Percentiles rank a stretch among this genome's conserved stretches.
phyloP scores from a whole-genome alignment of 352 stramenopile species.

The Pythium myriotylum region DNA sequence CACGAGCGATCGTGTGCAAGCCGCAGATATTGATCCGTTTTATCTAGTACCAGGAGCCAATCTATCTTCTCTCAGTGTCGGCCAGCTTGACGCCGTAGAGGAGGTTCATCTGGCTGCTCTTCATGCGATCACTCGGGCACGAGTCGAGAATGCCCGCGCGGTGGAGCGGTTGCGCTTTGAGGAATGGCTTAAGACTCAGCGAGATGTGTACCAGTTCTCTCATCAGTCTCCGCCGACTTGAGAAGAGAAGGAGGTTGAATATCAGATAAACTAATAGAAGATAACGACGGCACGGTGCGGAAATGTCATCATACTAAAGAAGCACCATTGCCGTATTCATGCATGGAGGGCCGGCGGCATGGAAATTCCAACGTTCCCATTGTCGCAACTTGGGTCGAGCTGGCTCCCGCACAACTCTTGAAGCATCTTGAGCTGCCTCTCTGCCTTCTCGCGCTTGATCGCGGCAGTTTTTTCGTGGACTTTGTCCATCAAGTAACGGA shows the following conservation, averaged over 20 bases:
- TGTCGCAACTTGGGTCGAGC: slow-evolving; percentile 7
- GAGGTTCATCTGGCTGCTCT: slow-evolving; percentile 58
- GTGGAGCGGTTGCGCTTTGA: slow-evolving; percentile 70
- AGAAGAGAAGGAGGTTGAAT: background rate
- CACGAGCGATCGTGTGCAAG: slow-evolving; percentile 37
- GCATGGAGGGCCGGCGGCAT: slow-evolving; percentile 18
- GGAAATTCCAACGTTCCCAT: slow-evolving; percentile 31
- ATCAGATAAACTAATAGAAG: background rate
- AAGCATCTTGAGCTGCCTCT: slow-evolving; percentile 76
- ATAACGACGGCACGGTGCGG: background rate
- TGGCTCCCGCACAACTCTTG: slow-evolving; percentile 59
- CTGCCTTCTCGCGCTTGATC: slow-evolving; percentile 74
- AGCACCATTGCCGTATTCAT: too few relatives aligned
- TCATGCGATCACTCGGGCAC: slow-evolving; percentile 61
- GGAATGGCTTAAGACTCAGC: slow-evolving; percentile 76
- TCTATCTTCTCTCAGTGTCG: slow-evolving; percentile 61
- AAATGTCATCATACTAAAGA: slow-evolving; percentile 1
- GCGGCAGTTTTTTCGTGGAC: slow-evolving; percentile 82
- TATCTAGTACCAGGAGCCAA: slow-evolving; percentile 55
- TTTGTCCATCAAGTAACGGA: slow-evolving; percentile 84
- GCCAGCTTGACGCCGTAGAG: slow-evolving; percentile 77
- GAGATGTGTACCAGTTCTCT: slow-evolving; percentile 52
- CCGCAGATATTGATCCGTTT: slow-evolving; percentile 47
- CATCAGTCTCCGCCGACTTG: slow-evolving; percentile 7
- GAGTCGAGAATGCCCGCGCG: slow-evolving; percentile 52